Percentiles rank a stretch among this genome's conserved stretches.
phyloP scores from a whole-genome alignment of 805 yeast genomes.

The Brettanomyces anomalus region DNA sequence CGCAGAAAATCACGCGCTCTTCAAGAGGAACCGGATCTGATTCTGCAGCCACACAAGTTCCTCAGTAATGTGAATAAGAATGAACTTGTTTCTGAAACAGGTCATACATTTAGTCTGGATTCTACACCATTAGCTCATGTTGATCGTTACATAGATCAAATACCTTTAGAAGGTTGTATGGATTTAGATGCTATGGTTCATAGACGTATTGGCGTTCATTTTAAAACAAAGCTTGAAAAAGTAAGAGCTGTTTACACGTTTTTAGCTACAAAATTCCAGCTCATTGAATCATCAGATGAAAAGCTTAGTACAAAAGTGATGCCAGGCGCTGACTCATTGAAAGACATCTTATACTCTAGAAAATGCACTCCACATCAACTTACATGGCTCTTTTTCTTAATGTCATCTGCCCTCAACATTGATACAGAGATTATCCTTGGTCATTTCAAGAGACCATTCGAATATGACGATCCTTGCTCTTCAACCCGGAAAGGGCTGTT shows the following conservation, averaged over 20 bases:
- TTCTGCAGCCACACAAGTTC: slow-evolving; percentile 53
- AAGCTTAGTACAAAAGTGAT: slow-evolving; percentile 23
- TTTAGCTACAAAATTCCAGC: slow-evolving; percentile 49
- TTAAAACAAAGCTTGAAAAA: slow-evolving; percentile 44
- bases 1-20: slow-evolving; percentile 57
- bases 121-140: slow-evolving; percentile 28
- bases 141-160: slow-evolving; percentile 32
- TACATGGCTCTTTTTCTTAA: slow-evolving; percentile 64
- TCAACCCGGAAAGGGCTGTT: slow-evolving; percentile 33
- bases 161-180: slow-evolving; percentile 30
- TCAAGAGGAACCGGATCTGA: slow-evolving; percentile 49
- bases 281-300: slow-evolving; percentile 30
- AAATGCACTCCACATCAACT: slow-evolving; percentile 44
- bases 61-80: slow-evolving; percentile 38
- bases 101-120: slow-evolving; percentile 12
- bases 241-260: slow-evolving; percentile 58
- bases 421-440: slow-evolving; percentile 76
- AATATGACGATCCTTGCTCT: slow-evolving; percentile 28
- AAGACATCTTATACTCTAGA: slow-evolving; percentile 20
- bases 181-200: slow-evolving; percentile 47
- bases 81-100: slow-evolving; percentile 24
- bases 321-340: slow-evolving; percentile 17
- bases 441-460: slow-evolving; percentile 72
- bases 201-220: slow-evolving; percentile 44
- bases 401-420: slow-evolving; percentile 62